Conservation (phyloP, 441 rosid genomes). For the Populus trichocarpa region DNA sequence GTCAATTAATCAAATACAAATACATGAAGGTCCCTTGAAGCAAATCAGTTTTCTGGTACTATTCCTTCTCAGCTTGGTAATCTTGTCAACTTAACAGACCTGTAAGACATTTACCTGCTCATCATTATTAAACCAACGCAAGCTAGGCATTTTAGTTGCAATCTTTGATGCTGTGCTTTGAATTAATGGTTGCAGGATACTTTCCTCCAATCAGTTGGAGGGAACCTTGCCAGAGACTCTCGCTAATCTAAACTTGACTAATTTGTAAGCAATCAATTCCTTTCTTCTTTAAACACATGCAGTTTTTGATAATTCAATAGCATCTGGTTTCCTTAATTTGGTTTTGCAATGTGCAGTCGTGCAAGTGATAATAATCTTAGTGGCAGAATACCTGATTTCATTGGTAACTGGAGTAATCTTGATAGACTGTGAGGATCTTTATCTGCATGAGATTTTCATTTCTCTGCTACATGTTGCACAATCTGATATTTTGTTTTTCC, state of each 20-base stretch:
- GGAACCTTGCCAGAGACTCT: too few species aligned
- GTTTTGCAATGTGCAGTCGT: conserved; percentile 4
- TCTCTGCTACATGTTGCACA: not conserved
- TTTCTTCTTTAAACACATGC: not conserved
- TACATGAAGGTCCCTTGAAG: too few species aligned
- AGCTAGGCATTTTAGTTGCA: not conserved
- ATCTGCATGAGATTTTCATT: not conserved
- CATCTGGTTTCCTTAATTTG: not conserved
- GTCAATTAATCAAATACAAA: too few species aligned
- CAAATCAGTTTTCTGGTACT: too few species aligned
- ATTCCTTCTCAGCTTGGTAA: too few species aligned
- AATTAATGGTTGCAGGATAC: not conserved
- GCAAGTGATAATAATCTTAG: conserved; percentile 4
- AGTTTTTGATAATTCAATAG: not conserved
- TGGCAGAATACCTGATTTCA: conserved; percentile 5
- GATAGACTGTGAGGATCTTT: not conserved
- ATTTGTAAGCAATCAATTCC: too few species aligned
- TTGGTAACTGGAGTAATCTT: not conserved
- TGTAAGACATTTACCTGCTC: too few species aligned
- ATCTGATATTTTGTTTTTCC: not conserved
- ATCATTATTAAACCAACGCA: too few species aligned
- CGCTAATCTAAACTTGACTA: too few species aligned
- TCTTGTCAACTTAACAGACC: too few species aligned
- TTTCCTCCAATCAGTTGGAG: not conserved
- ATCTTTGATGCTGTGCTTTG: not conserved